phyloP scores from a whole-genome alignment of 257 asterid species.

The Solanum ahanhuiri region DNA sequence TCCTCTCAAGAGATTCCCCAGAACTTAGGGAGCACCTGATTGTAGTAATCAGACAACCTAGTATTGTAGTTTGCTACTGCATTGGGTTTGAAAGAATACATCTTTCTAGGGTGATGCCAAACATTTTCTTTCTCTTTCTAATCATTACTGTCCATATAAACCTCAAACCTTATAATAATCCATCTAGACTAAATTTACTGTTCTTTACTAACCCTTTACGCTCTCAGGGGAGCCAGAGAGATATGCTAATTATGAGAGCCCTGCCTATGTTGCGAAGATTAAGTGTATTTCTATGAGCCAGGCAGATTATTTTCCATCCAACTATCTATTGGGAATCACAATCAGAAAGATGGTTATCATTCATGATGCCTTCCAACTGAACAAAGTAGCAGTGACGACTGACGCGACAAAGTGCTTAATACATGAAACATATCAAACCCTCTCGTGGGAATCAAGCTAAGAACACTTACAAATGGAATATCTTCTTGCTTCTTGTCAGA shows the following conservation, averaged over 20 bases:
- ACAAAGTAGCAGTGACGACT: not conserved
- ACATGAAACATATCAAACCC: not conserved
- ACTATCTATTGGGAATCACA: not conserved
- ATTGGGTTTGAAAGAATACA: not conserved
- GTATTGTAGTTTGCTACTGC: not conserved
- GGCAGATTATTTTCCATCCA: not conserved
- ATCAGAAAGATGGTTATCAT: not conserved
- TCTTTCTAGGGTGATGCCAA: not conserved
- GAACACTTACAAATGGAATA: slow-evolving; percentile 58
- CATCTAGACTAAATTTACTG: not conserved
- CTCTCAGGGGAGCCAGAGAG: not conserved
- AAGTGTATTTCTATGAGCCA: not conserved
- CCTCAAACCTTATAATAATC: not conserved
- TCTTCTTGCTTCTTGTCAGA: slow-evolving; percentile 65
- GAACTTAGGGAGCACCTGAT: not conserved
- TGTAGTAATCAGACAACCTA: not conserved
- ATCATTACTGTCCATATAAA: not conserved
- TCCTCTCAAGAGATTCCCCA: not conserved
- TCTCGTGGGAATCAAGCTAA: not conserved
- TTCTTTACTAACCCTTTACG: not conserved
- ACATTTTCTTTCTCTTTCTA: not conserved
- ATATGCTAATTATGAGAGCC: not conserved
- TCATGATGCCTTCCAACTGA: not conserved
- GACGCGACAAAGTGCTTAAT: not conserved
- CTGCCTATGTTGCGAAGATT: not conserved